Evolutionary conservation across 352 stramenopile species (phyloP), one percentile per base, ranked within the genome.

Genomic region (Phytophthora pinifolia): DNA sequence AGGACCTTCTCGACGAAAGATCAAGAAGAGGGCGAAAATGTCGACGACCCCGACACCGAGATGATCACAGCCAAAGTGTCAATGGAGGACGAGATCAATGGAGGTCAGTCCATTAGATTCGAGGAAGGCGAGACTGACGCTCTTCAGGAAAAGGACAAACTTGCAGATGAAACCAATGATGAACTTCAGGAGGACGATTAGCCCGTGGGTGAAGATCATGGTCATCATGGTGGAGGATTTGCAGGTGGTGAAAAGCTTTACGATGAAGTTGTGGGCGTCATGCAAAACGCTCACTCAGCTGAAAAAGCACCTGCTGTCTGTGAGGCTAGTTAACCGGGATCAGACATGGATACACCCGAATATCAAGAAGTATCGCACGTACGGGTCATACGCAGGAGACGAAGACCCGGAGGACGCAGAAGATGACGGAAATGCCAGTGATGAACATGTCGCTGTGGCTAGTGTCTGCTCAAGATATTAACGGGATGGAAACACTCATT

Each of bases 1-100:
- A n/a, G n/a, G n/a, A n/a, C n/a, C 22, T 55, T 55, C 6, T 22
- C 22, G 48, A 18, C 37, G 37, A 20, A 44, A 44, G 18, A 44
- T 9, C 37, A 25, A 13, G 9, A 44, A 14, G 6, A 44, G 18
- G 18, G 18, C 9, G 17, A 44, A 31, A 13, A 31, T 44, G 18
- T 9, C 14, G 35, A 42, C n/a, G 25, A 42, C n/a, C 25, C 17
- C n/a, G 37, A 44, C 37, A 30, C 37, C 37, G 37, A 44, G 30
- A 44, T 44, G 37, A 30, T 44, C 37, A 44, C 37, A 44, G 37
- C 13, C 37, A 44, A n/a, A n/a, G 6, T 9, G 18, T 44, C 37
- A 44, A 25, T 44, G 18, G 37, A 44, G 18, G 37, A 7, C 37
- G 18, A 44, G 37, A 44, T 20, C 37, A 44, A 44, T 44, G 37